Conservation (phyloP, 805 yeast genomes). For the Tetrapisispora fleetii region DNA sequence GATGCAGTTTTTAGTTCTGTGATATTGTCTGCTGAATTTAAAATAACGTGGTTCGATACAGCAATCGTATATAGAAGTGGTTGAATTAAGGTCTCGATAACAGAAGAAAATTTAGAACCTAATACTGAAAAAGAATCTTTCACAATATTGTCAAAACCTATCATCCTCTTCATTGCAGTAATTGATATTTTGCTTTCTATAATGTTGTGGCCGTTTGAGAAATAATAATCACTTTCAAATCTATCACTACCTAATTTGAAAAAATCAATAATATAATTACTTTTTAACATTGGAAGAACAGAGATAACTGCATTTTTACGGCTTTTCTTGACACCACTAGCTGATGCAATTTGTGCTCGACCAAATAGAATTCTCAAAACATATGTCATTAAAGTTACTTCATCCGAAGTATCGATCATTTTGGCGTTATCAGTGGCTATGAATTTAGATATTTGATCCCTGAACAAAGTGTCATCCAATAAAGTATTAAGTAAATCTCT, state of each 20-base stretch:
- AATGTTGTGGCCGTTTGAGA: conserved; percentile 17
- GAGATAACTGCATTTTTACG: conserved; percentile 63
- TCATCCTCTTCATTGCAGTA: conserved; percentile 37
- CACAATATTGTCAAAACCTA: conserved; percentile 50
- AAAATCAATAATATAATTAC: conserved; percentile 46
- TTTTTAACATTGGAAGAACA: conserved; percentile 47
- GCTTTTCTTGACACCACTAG: conserved; percentile 63
- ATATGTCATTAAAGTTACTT: conserved; percentile 52
- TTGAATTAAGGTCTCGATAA: conserved; percentile 40
- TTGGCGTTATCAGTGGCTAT: conserved; percentile 40
- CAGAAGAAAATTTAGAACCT: conserved; percentile 45
- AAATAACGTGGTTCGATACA: conserved; percentile 31
- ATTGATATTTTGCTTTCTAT: conserved; percentile 22
- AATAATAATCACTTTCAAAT: conserved; percentile 34
- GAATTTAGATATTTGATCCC: conserved; percentile 71
- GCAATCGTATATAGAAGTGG: conserved; percentile 51
- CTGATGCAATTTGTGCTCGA: conserved; percentile 59
- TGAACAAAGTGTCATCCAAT: conserved; percentile 71
- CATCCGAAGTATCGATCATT: conserved; percentile 53
- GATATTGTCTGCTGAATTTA: conserved; percentile 10
- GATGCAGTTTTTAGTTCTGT: conserved; percentile 40
- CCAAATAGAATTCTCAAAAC: conserved; percentile 77
- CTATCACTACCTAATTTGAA: conserved; percentile 51
- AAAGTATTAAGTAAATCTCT: conserved; percentile 62
- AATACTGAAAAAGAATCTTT: conserved; percentile 31